Percentiles rank a stretch among this genome's conserved stretches.
Conservation (phyloP, 148 eudicot species). For the Linanthus parryae region DNA sequence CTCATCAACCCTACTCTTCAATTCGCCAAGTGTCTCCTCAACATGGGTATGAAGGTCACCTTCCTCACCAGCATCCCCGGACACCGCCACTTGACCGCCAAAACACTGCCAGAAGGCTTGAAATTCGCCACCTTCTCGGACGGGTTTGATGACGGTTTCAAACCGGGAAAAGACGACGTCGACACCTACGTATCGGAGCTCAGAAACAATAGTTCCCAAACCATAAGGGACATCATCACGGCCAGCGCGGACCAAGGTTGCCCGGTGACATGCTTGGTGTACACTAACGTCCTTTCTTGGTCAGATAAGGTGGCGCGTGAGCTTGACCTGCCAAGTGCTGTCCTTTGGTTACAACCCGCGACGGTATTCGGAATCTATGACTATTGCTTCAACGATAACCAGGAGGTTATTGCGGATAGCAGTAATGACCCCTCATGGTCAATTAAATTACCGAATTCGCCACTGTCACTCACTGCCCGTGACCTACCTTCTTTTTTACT, state of each 20-base stretch:
- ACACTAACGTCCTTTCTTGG: not conserved
- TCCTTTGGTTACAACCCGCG: slow-evolving; percentile 7
- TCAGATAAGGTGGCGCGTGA: not conserved
- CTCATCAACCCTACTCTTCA: slow-evolving; percentile 54
- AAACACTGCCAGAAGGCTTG: slow-evolving; percentile 5
- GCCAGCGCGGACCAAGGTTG: slow-evolving; percentile 1
- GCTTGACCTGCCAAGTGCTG: not conserved
- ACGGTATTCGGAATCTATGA: slow-evolving; percentile 3
- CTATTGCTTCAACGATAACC: not conserved
- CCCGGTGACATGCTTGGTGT: slow-evolving; percentile 3
- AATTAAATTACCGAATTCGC: not conserved
- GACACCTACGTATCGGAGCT: not conserved
- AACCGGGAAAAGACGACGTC: not conserved
- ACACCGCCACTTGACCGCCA: slow-evolving; percentile 6
- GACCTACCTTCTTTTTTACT: slow-evolving; percentile 5
- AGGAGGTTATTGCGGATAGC: not conserved
- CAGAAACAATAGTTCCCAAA: not conserved
- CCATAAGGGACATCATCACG: not conserved
- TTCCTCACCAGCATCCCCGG: slow-evolving; percentile 27
- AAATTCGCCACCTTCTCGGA: slow-evolving; percentile 3
- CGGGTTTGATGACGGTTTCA: slow-evolving; percentile 1
- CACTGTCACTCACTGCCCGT: not conserved
- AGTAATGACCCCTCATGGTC: not conserved
- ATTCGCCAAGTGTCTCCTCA: slow-evolving; percentile 38
- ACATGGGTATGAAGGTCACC: slow-evolving; percentile 28